Percentiles rank a stretch among this genome's conserved stretches.
These are phyloP conservation scores for Komagataella kurtzmanii DNA, from an alignment of 805 yeast genomes.

Conservation along the genomic window DNA sequence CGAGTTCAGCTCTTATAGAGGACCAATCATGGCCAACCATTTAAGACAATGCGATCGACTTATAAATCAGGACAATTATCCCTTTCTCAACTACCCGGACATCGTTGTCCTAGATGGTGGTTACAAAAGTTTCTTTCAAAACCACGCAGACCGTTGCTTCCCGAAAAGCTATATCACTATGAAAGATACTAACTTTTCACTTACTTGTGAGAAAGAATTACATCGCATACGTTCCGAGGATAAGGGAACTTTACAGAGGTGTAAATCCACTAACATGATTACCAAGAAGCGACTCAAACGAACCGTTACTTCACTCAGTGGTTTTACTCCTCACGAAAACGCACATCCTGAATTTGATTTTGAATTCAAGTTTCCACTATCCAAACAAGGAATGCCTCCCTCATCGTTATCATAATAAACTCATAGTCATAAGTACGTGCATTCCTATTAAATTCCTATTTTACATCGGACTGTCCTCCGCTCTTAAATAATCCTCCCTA, in stretches of 20 bases:
- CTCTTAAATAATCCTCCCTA: constrained; percentile 14
- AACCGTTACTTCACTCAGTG: neutral
- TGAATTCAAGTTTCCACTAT: constrained; percentile 3
- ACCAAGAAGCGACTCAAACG: neutral
- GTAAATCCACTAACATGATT: constrained; percentile 1
- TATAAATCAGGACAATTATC: constrained; percentile 62
- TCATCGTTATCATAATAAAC: neutral
- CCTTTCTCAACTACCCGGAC: constrained; percentile 77
- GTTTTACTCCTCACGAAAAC: neutral
- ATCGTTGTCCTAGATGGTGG: constrained; percentile 86
- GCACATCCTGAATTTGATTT: neutral
- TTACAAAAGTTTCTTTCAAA: constrained; percentile 62
- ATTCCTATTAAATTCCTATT: neutral
- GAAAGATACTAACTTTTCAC: constrained; percentile 49
- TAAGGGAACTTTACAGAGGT: constrained; percentile 5
- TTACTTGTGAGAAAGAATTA: constrained; percentile 28
- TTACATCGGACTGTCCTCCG: neutral
- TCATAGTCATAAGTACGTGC: neutral
- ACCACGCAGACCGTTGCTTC: constrained; percentile 41
- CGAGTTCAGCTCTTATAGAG: constrained; percentile 84
- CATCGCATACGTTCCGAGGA: constrained; percentile 22
- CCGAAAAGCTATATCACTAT: constrained; percentile 80
- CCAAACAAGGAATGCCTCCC: neutral
- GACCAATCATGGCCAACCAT: constrained; percentile 88
- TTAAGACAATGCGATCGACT: constrained; percentile 74